Conservation (phyloP, 2,329 filamentous ascomycete genomes). For the Paracoccidioides lutzii region DNA sequence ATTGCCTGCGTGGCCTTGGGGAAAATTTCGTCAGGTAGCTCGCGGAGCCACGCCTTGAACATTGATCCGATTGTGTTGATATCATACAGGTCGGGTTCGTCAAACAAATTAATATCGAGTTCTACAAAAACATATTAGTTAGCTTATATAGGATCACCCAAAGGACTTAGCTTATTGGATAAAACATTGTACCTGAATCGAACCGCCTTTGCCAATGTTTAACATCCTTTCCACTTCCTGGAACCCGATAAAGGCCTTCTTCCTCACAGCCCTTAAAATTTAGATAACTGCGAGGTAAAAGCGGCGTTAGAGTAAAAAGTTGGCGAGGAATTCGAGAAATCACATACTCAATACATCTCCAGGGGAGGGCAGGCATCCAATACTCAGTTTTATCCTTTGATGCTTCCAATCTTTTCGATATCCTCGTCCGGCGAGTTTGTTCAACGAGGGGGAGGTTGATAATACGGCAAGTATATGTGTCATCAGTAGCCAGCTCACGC, state of each 20-base stretch:
- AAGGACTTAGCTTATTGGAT: background rate
- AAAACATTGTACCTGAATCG: conserved; percentile 52
- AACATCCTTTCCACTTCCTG: conserved; percentile 78
- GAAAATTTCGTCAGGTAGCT: conserved; percentile 88
- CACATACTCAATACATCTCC: conserved; percentile 75
- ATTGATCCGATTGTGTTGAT: conserved; percentile 94
- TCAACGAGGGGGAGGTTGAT: conserved; percentile 78
- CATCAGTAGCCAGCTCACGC: conserved; percentile 57
- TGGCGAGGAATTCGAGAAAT: background rate
- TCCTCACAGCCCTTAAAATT: conserved; percentile 92
- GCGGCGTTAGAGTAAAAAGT: background rate
- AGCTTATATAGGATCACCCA: background rate
- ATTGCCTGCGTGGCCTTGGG: conserved; percentile 71
- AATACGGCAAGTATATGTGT: conserved; percentile 71
- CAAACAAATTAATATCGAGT: conserved; percentile 78
- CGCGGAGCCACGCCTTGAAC: conserved; percentile 90
- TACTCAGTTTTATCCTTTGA: conserved; percentile 94
- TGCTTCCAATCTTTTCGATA: conserved; percentile 75
- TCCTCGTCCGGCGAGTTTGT: conserved; percentile 80
- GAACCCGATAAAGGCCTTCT: conserved; percentile 84
- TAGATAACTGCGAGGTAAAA: conserved; percentile 48
- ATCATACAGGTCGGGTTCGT: conserved; percentile 77
- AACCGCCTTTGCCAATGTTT: conserved; percentile 90
- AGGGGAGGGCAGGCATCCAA: conserved; percentile 95
- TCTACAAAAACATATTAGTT: conserved; percentile 37